A percentile compares a stretch with the other conserved stretches of the same genome.
These are phyloP conservation scores for Aspergillus felis DNA, from an alignment of 2,329 filamentous ascomycete species.

Conservation along the genomic window DNA sequence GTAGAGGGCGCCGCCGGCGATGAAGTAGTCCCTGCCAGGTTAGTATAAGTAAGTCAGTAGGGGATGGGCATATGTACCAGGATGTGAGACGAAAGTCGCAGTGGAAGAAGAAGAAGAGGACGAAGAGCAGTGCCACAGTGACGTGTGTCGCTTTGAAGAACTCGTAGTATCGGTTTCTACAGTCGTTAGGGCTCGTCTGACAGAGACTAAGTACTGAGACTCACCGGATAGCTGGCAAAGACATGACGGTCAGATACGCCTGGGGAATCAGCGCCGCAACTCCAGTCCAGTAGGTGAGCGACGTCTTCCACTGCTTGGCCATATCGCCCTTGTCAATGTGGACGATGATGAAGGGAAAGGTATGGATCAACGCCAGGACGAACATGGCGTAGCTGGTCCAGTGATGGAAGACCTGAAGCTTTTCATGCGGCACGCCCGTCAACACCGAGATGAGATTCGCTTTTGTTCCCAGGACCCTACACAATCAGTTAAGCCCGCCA, in stretches of 20 bases:
- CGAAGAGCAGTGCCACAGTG: constrained; percentile 50
- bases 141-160: constrained; percentile 59
- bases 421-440: constrained; percentile 56
- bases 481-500: constrained; percentile 4
- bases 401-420: constrained; percentile 52
- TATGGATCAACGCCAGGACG: constrained; percentile 54
- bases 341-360: constrained; percentile 57
- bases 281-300: constrained; percentile 53
- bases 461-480: constrained; percentile 50
- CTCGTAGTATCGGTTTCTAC: constrained; percentile 54
- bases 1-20: constrained; percentile 54
- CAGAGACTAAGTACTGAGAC: constrained; percentile 5
- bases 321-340: constrained; percentile 49
- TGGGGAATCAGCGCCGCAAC: constrained; percentile 53
- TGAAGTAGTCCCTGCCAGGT: constrained; percentile 56
- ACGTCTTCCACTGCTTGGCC: constrained; percentile 43
- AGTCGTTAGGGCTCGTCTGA: neutral
- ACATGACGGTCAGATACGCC: constrained; percentile 54
- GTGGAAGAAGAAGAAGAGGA: constrained; percentile 60
- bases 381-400: constrained; percentile 57
- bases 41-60: too few relatives aligned
- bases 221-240: constrained; percentile 49
- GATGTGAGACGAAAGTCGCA: constrained; percentile 54
- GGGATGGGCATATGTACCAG: constrained; percentile 38
- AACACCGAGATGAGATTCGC: constrained; percentile 53